Conservation (phyloP, 345 rosid genomes). For the rapeseed (Brassica napus) region DNA sequence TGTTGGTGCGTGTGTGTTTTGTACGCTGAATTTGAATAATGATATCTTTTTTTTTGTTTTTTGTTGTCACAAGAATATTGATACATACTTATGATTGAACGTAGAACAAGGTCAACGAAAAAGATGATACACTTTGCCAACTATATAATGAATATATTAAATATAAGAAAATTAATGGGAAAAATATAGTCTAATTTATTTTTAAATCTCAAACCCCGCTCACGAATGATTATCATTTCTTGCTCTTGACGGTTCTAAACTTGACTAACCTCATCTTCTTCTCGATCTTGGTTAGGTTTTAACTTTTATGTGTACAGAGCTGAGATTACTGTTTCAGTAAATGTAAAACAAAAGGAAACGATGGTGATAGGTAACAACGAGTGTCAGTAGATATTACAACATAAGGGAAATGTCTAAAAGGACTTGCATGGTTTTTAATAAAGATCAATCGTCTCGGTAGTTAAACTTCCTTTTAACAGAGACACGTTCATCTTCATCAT, state of each 20-base stretch:
- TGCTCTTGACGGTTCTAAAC: constrained; percentile 61
- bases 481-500: constrained; percentile 37
- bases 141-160: too few species aligned
- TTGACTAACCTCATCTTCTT: constrained; percentile 62
- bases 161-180: too few species aligned
- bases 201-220: constrained; percentile 29
- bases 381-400: constrained; percentile 29
- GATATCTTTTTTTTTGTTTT: too few species aligned
- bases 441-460: constrained; percentile 27
- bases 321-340: constrained; percentile 61
- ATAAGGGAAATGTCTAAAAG: constrained; percentile 9
- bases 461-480: constrained; percentile 40
- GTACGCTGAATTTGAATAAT: too few species aligned
- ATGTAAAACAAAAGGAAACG: constrained; percentile 52
- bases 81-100: too few species aligned
- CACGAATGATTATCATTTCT: constrained; percentile 51
- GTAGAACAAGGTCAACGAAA: too few species aligned
- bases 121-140: too few species aligned
- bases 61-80: too few species aligned
- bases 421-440: constrained; percentile 15
- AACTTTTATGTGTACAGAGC: constrained; percentile 68
- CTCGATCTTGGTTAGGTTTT: constrained; percentile 49
- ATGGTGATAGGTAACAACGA: constrained; percentile 25
- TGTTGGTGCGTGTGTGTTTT: too few species aligned
- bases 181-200: too few species aligned